phyloP scores from a whole-genome alignment of 2,329 filamentous ascomycete species.

The Fusarium illudens region DNA sequence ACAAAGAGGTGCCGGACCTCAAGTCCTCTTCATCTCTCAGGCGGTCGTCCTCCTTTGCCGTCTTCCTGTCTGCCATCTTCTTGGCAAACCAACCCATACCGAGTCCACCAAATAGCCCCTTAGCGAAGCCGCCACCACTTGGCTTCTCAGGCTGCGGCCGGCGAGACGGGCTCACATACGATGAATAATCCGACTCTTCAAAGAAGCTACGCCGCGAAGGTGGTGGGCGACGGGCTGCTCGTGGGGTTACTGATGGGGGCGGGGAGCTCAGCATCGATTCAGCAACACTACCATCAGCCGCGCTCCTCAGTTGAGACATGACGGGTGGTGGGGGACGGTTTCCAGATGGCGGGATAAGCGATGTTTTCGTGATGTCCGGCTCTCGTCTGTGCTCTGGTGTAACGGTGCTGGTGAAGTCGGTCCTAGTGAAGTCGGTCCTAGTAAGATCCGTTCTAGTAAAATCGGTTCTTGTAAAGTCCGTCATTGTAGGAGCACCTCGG shows the following conservation, averaged over 20 bases:
- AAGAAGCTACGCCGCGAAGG: conserved; percentile 54
- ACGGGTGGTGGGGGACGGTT: conserved; percentile 47
- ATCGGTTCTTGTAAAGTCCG: conserved; percentile 51
- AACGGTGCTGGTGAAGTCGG: conserved; percentile 39
- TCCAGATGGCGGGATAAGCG: conserved; percentile 58
- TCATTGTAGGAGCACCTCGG: conserved; percentile 52
- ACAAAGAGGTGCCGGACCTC: conserved; percentile 68
- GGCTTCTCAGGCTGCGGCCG: conserved; percentile 57
- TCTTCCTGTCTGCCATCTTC: conserved; percentile 66
- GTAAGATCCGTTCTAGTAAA: conserved; percentile 42
- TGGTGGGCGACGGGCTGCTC: conserved; percentile 56
- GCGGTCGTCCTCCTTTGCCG: conserved; percentile 59
- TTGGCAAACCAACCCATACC: conserved; percentile 75
- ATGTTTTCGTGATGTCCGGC: conserved; percentile 46
- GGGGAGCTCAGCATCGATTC: conserved; percentile 49
- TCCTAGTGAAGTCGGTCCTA: conserved; percentile 53
- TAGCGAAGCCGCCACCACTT: conserved; percentile 58
- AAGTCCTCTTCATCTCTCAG: conserved; percentile 60
- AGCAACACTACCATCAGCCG: conserved; percentile 57
- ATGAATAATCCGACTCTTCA: conserved; percentile 66
- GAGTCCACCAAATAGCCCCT: conserved; percentile 67
- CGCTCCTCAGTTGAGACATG: conserved; percentile 58
- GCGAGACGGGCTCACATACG: conserved; percentile 69
- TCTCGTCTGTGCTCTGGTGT: conserved; percentile 46
- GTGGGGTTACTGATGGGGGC: conserved; percentile 55